Evolutionary conservation across 1,139 yeast genomes (phyloP), one percentile per base, ranked within the genome.

Genomic region (Zygosaccharomyces pseudobailii): DNA sequence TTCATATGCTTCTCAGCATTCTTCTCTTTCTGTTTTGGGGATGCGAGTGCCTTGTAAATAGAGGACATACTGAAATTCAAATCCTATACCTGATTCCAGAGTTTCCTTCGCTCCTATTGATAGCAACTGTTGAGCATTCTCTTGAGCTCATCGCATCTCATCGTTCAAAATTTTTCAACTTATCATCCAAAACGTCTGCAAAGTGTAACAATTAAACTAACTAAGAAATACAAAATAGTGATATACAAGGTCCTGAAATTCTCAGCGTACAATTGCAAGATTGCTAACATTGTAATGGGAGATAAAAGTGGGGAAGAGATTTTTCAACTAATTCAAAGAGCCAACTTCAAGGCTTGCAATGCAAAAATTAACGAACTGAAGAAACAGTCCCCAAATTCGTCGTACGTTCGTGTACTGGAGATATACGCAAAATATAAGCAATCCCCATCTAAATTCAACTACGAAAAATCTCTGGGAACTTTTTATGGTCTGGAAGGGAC

Each of bases 1-100:
- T 86, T 86, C 67, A 80, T 76, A 38, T 58, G 61, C 36, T 53
- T 56, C 35, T 62, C 63, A 42, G 55, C 60, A 43, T 57, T 57
- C 48, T 66, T 66, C 37, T 52, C 53, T 33, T 57, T 57, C 6
- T 24, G 24, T 32, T 38, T 38, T 35, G 59, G 58, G 5, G 71
- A 71, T 3, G 71, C 62, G 34, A 69, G 55, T 8, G 71, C 72
- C 48, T 70, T 70, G 61, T 64, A 73, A 39, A 75, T 73, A 10
- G 79, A 74, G 17, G 78, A 74, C 79, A 74, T 75, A 4, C 19
- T 24, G 9, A 20, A 13, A 21, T 6, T 30, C 19, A 31, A 10
- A 30, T 13, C 25, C 38, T 40, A 33, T 28, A 25, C 39, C 27
- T 36, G n/a, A 40, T 21, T 25, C 22, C 32, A 20, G 25, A 7